These are phyloP conservation scores for Entrophospora sp. DNA, from an alignment of 192 early-diverging fungal genomes.

Conservation along the genomic window DNA sequence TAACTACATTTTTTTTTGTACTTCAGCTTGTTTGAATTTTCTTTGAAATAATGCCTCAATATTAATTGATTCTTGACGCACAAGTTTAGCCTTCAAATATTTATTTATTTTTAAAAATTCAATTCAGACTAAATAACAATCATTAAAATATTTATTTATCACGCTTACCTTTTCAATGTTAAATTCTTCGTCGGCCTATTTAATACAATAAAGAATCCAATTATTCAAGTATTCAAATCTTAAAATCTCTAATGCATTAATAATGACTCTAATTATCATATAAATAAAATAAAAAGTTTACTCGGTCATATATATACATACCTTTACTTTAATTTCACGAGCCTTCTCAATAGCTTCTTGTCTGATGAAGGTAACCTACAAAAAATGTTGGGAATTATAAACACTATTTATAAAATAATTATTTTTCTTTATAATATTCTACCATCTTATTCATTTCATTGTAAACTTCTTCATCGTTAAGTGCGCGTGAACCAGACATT, in stretches of 20 bases:
- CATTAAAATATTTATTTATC: no score
- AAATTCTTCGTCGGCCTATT: constrained; percentile 96
- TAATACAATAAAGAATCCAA: not conserved
- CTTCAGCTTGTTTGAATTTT: constrained; percentile 96
- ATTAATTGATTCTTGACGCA: constrained; percentile 92
- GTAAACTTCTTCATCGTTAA: constrained; percentile 93
- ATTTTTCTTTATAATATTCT: not conserved
- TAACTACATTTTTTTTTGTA: constrained; percentile 85
- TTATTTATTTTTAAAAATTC: no score
- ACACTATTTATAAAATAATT: not conserved
- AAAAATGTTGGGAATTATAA: not conserved
- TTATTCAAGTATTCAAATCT: not conserved
- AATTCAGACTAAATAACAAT: not conserved
- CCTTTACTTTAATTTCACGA: constrained; percentile 96
- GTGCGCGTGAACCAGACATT: constrained; percentile 47
- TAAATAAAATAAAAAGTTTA: no score
- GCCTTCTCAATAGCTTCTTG: constrained; percentile 99
- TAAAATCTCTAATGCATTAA: no score
- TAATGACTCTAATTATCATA: no score
- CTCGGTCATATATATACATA: no score
- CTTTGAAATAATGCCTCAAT: constrained; percentile 94
- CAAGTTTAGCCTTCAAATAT: constrained; percentile 97
- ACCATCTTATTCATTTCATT: constrained; percentile 99
- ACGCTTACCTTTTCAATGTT: constrained; percentile 95
- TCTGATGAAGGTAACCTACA: constrained; percentile 92